Base-by-base conservation (phyloP, 176 grass and related monocot genomes). In the Rhynchospora pubera region DNA sequence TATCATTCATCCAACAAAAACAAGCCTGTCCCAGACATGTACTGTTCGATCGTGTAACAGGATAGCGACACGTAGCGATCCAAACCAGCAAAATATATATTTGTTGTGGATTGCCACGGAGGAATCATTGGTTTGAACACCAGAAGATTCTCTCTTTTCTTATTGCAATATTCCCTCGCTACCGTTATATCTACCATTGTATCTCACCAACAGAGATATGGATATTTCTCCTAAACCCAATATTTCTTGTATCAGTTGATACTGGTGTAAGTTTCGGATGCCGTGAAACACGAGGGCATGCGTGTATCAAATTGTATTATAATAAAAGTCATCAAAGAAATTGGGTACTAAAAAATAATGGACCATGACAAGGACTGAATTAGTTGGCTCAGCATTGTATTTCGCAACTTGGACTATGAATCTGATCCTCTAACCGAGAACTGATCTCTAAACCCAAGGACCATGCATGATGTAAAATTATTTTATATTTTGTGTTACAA, bases 401-500 rank as follows among this genome's bases (percentile, higher is more conserved):
- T 55, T 55, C 0, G 23, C 72, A 55, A 55, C 72, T 74, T 53
- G 71, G 45, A 75, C 11, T 51, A 53, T 75, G 72, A 76, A 76
- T 55, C 46, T 55, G 72, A 76, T 76, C 72, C 72, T 76, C 48
- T 76, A 55, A 76, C 28, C 7, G 6, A 72, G 43, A 72, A 72
- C 44, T 21, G n/a, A n/a, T n/a, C n/a, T 51, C 43, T 24, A 4
- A 50, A 23, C 22, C 69, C 45, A 73, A 73, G 69, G 69, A 34
- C n/a, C n/a, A 46, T 47, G n/a, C n/a, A n/a, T n/a, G n/a, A n/a
- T 62, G 50, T 10, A 23, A 24, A 52, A 14, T 53, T 13, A 14
- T 43, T 53, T 74, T 15, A 75, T 53, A 51, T 26, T 74, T 48
- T 73, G 42, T 73, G 7, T 50, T 9, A 45, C n/a, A 39, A 2